These are phyloP conservation scores for Myriosclerotinia curreyana DNA, from an alignment of 2,329 filamentous ascomycete genomes.

Conservation along the genomic window DNA sequence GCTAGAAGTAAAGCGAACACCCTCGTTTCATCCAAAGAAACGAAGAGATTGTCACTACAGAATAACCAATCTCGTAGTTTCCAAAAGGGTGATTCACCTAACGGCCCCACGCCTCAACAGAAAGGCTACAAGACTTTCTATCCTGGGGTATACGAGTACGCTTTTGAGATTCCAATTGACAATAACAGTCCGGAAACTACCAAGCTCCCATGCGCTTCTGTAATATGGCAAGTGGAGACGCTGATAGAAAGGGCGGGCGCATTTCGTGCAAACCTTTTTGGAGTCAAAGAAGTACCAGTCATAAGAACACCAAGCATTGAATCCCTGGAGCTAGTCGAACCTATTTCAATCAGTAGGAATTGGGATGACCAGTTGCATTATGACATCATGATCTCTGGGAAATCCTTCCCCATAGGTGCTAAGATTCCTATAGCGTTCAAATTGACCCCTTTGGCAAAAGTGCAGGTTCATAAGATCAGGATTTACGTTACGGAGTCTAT, in stretches of 20 bases:
- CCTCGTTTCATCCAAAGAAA: constrained; percentile 31
- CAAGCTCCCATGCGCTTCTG: constrained; percentile 65
- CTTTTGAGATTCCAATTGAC: constrained; percentile 81
- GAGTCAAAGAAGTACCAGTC: constrained; percentile 63
- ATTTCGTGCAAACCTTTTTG: constrained; percentile 66
- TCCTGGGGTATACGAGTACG: constrained; percentile 43
- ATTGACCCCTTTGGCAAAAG: constrained; percentile 69
- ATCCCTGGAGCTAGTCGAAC: constrained; percentile 69
- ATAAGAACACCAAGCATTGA: constrained; percentile 68
- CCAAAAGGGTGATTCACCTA: constrained; percentile 58
- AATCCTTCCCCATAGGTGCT: constrained; percentile 69
- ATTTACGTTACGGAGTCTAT: constrained; percentile 71
- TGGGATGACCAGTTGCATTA: constrained; percentile 77
- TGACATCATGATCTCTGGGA: constrained; percentile 74
- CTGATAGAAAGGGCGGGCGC: constrained; percentile 66
- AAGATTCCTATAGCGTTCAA: constrained; percentile 75
- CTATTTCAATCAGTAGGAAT: constrained; percentile 70
- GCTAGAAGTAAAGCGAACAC: constrained; percentile 34
- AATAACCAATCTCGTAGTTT: constrained; percentile 66
- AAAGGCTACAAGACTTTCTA: constrained; percentile 70
- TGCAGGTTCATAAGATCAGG: constrained; percentile 71
- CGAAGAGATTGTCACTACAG: constrained; percentile 61
- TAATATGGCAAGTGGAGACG: constrained; percentile 68
- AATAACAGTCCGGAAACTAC: constrained; percentile 71
- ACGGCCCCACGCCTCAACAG: constrained; percentile 54